Conservation (phyloP, 2,329 filamentous ascomycete genomes). For the Nigrospora oryzae region DNA sequence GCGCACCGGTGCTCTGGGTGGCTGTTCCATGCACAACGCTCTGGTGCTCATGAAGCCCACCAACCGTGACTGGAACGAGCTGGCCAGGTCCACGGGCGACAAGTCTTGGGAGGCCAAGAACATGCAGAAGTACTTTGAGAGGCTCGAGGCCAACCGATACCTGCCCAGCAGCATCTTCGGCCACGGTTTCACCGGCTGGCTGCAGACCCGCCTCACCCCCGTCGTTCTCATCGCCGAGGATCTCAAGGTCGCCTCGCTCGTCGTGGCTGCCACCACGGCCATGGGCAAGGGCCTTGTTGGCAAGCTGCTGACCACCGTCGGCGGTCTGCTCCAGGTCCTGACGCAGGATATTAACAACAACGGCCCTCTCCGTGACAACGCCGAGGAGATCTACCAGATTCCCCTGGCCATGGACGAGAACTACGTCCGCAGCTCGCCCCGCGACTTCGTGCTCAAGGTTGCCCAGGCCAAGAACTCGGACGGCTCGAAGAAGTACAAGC, state of each 20-base stretch:
- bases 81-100: conserved; percentile 24
- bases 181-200: conserved; percentile 15
- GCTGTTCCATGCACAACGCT: conserved; percentile 16
- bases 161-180: conserved; percentile 28
- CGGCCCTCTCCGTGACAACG: neutral
- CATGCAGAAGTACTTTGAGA: conserved; percentile 15
- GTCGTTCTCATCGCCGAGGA: conserved; percentile 35
- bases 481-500: conserved; percentile 32
- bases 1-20: conserved; percentile 38
- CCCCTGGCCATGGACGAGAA: conserved; percentile 33
- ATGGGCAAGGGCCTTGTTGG: conserved; percentile 18
- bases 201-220: conserved; percentile 19
- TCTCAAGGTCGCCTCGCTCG: conserved; percentile 33
- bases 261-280: conserved; percentile 35
- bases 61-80: conserved; percentile 33
- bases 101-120: conserved; percentile 15
- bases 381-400: conserved; percentile 30
- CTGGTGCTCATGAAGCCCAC: conserved; percentile 28
- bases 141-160: conserved; percentile 15
- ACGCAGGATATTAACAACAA: conserved; percentile 23
- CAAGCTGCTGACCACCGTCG: neutral
- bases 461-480: conserved; percentile 36
- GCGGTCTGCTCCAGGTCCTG: conserved; percentile 30
- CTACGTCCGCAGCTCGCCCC: conserved; percentile 35
- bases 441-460: conserved; percentile 41